These are phyloP conservation scores for Zalaria sp. DNA, from an alignment of 2,329 filamentous ascomycete genomes.

Conservation along the genomic window DNA sequence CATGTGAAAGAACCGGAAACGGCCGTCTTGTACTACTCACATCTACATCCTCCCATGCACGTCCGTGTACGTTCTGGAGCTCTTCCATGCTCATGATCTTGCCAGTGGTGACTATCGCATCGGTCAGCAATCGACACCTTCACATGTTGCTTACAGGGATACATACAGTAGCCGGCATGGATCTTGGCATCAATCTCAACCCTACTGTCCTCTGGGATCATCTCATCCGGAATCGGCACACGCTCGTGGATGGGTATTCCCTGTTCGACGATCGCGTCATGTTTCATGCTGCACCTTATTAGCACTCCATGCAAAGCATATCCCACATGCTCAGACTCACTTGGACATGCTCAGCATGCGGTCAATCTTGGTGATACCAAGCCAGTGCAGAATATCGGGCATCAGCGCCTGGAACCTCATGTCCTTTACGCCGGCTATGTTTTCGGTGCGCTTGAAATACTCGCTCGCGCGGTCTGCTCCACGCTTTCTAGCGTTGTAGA, in stretches of 20 bases:
- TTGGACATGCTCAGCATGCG: constrained; percentile 98
- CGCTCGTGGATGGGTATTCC: constrained; percentile 80
- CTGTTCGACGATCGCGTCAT: constrained; percentile 75
- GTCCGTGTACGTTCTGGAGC: constrained; percentile 69
- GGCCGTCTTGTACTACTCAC: background rate
- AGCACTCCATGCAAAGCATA: background rate
- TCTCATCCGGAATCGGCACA: constrained; percentile 80
- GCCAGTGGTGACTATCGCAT: constrained; percentile 55
- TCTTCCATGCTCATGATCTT: constrained; percentile 82
- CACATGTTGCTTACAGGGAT: background rate
- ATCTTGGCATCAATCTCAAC: constrained; percentile 99
- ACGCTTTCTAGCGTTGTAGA: constrained; percentile 72
- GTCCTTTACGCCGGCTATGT: constrained; percentile 88
- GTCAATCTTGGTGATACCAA: constrained; percentile 97
- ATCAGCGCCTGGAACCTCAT: constrained; percentile 98
- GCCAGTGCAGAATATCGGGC: constrained; percentile 87
- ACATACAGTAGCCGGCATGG: constrained; percentile 68
- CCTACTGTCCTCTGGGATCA: constrained; percentile 86
- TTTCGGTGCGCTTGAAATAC: constrained; percentile 96
- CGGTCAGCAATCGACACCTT: constrained; percentile 7
- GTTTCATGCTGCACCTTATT: constrained; percentile 55
- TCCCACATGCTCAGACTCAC: constrained; percentile 32
- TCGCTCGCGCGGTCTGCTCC: constrained; percentile 68
- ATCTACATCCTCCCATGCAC: constrained; percentile 72
- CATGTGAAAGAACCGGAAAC: background rate